Base-by-base conservation (phyloP, 139 green algal species). In the Volvox reticuliferus region DNA sequence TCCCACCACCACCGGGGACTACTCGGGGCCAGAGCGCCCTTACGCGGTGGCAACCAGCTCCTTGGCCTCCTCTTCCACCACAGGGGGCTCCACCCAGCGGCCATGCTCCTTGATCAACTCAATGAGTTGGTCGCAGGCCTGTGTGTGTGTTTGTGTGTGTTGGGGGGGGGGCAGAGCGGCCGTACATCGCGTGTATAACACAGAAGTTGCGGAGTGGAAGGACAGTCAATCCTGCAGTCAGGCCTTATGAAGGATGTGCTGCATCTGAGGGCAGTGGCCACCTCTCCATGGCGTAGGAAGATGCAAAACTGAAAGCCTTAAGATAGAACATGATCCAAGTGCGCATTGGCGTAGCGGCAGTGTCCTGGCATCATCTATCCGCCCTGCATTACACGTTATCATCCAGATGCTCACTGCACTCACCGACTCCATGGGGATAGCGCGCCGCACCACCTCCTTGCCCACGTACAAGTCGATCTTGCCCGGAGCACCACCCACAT, bases 391-490 rank as follows among this genome's bases (percentile, higher is more conserved):
- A 5, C 44, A 55, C 9, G 9, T 55, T 55, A 14, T 9, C 44
- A 55, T 9, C 44, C 44, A 55, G 9, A 14, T 55, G 5, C 44
- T n/a, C 62, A 17, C 62, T 19, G 65, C 65, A 73, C 88, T 89
- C 76, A 92, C 92, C 78, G 28, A 68, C 28, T 98, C 97, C 93
- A 98, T 98, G 65, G 96, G 94, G 80, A 99, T 98, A 81, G 67
- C 97, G 22, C 96, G 92, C 79, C 94, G 89, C 55, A 99, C 97
- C 13, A 99, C 97, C 95, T 99, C 98, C 96, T 99, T 99, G 92
- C 98, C 98, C 67, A 99, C 98, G 92, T 99, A 99, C 89, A 99
- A 94, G 95, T 99, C 98, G 92, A 99, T 99, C 97, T 94, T 94
- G 81, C 96, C 95, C 17, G 97, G 96, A 13, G 95, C 95, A 18